Conservation (phyloP, 495 filamentous ascomycete genomes). For the Geoglossum glabrum region DNA sequence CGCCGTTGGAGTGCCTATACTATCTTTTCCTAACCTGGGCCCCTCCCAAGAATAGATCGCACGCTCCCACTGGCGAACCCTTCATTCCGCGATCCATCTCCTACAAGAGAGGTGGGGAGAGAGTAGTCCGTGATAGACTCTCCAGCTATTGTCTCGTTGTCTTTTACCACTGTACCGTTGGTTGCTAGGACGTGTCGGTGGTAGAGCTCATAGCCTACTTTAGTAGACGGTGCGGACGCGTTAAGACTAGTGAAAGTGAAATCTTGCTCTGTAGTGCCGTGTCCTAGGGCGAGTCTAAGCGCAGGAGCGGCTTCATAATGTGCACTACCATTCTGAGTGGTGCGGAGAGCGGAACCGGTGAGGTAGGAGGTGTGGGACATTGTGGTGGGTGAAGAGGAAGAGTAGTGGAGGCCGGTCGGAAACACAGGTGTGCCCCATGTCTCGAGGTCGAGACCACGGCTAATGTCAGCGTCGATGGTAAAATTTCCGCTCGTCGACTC, state of each 20-base stretch:
- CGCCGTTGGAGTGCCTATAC: background rate
- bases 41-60: background rate
- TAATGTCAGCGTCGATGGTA: slow-evolving; percentile 36
- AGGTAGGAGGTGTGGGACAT: slow-evolving; percentile 4
- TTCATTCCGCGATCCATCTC: background rate
- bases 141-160: slow-evolving; percentile 17
- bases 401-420: slow-evolving; percentile 30
- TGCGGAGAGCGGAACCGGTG: slow-evolving; percentile 26
- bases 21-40: background rate
- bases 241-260: slow-evolving; percentile 24
- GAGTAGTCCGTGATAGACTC: background rate
- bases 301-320: slow-evolving; percentile 27
- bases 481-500: slow-evolving; percentile 27
- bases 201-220: slow-evolving; percentile 19
- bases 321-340: slow-evolving; percentile 35
- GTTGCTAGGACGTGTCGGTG: slow-evolving; percentile 28
- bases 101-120: background rate
- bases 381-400: slow-evolving; percentile 13
- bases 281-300: slow-evolving; percentile 25
- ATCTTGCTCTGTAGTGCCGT: slow-evolving; percentile 32
- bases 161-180: slow-evolving; percentile 27
- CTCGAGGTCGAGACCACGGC: slow-evolving; percentile 35
- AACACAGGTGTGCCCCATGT: slow-evolving; percentile 38
- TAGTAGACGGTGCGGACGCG: background rate
- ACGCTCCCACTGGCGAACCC: background rate